Evolutionary conservation across 306 rosid genomes (phyloP), one percentile per base, ranked within the genome.

Genomic region (Rubus parviflorus): DNA sequence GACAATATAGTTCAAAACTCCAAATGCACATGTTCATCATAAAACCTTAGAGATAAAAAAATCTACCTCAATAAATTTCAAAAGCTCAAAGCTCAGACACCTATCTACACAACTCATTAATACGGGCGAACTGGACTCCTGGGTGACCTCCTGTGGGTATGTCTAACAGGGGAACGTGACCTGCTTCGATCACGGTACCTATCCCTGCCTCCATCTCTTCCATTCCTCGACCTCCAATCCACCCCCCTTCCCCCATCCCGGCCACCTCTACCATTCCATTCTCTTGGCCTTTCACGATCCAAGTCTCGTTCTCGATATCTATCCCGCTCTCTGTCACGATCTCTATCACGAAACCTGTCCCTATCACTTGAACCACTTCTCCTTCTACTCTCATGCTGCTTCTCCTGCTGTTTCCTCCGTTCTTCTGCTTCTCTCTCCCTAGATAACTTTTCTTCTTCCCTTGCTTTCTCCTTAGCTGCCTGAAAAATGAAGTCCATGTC

Each of bases 381-480:
- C 79, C 87, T 85, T 82, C 82, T 92, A 77, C 85, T 83, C 68
- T 91, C 98, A 75, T 7, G 0, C 49, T 91, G 98, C 82, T 88
- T 88, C 89, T 95, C 99, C 84, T 88, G 90, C 70, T 73, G 97
- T 86, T 91, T 96, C 86, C 63, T 89, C 75, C 97, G 85, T 71
- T 89, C 98, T 81, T 92, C 99, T 57, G 86, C 88, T 81, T 96
- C 99, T 83, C 75, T 96, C 80, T 96, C 99, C 87, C 90, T 87
- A 20, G 89, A 87, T 81, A 88, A 80, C 80, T 88, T 85, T 83
- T 96, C 99, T 83, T 92, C 98, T 81, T 91, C 98, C 81, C 68
- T 74, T 30, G 91, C 92, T 80, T 96, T 92, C 86, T 91, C 99
- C 75, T 89, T 96, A 23, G 96, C 85, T 68, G 72, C 83, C 99